These are phyloP conservation scores for Kondoa subrosea DNA, from an alignment of 768 basidiomycete genomes.

Conservation along the genomic window DNA sequence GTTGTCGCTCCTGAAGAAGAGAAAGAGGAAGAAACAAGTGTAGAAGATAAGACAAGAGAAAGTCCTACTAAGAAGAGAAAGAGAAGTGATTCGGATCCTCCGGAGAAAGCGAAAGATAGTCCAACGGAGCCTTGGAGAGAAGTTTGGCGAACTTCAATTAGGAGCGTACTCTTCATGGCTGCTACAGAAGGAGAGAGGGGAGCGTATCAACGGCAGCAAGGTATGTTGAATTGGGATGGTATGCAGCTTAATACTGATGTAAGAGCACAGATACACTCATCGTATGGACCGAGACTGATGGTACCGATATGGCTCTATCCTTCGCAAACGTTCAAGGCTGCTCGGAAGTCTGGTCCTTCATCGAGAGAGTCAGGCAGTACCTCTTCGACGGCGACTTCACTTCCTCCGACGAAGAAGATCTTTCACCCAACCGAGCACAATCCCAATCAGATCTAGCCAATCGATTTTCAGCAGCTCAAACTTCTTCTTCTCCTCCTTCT, in stretches of 20 bases:
- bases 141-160: conserved; percentile 5
- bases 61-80: background rate
- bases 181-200: conserved; percentile 17
- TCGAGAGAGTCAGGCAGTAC: conserved; percentile 75
- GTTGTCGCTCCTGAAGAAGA: conserved; percentile 25
- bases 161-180: conserved; percentile 11
- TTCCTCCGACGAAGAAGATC: conserved; percentile 6
- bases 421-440: background rate
- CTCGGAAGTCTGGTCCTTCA: conserved; percentile 92
- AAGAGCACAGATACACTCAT: conserved; percentile 79
- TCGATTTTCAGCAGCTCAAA: background rate
- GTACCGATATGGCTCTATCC: conserved; percentile 85
- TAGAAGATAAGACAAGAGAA: conserved; percentile 55
- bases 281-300: conserved; percentile 94
- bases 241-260: conserved; percentile 20
- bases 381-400: conserved; percentile 31
- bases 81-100: background rate
- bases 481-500: too few relatives aligned
- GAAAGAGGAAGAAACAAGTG: conserved; percentile 34
- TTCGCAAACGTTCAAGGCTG: conserved; percentile 95
- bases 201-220: conserved; percentile 12
- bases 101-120: conserved; percentile 9
- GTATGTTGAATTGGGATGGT: conserved; percentile 1
- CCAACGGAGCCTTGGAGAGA: conserved; percentile 12
- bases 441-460: too few relatives aligned